Conservation (phyloP, 2,329 filamentous ascomycete species). For the Didymella segeticola region DNA sequence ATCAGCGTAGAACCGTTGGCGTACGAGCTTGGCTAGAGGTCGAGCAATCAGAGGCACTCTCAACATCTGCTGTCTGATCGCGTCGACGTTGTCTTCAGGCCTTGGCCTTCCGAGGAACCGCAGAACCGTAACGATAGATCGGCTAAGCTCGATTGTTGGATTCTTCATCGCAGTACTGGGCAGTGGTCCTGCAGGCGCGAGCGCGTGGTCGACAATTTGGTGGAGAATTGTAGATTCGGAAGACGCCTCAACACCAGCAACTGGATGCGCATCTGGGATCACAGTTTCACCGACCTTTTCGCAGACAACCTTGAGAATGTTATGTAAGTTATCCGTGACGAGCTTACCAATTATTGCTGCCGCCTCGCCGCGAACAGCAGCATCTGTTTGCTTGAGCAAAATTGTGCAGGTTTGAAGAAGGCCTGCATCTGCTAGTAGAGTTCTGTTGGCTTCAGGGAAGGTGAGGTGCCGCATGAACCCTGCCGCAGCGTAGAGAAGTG, state of each 20-base stretch:
- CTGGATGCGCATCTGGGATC: conserved; percentile 16
- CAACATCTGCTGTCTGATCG: conserved; percentile 34
- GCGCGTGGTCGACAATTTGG: conserved; percentile 39
- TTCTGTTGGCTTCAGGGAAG: conserved; percentile 43
- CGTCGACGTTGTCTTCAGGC: conserved; percentile 31
- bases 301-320: conserved; percentile 40
- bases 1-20: conserved; percentile 46
- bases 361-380: conserved; percentile 45
- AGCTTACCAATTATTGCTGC: conserved; percentile 46
- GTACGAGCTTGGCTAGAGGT: conserved; percentile 42
- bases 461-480: conserved; percentile 47
- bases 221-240: conserved; percentile 34
- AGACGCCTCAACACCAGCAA: conserved; percentile 23
- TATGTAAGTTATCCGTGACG: conserved; percentile 39
- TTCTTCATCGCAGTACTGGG: conserved; percentile 50
- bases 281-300: conserved; percentile 24
- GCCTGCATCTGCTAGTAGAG: conserved; percentile 38
- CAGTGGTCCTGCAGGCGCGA: conserved; percentile 38
- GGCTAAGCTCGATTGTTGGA: conserved; percentile 42
- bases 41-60: conserved; percentile 38
- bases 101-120: conserved; percentile 28
- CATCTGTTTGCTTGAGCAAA: conserved; percentile 37
- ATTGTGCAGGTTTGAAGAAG: conserved; percentile 40
- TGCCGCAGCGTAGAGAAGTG: conserved; percentile 46
- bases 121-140: conserved; percentile 27